Evolutionary conservation across 129 eudicot species (phyloP).

Genomic region (Rutidosis leptorrhynchoides): DNA sequence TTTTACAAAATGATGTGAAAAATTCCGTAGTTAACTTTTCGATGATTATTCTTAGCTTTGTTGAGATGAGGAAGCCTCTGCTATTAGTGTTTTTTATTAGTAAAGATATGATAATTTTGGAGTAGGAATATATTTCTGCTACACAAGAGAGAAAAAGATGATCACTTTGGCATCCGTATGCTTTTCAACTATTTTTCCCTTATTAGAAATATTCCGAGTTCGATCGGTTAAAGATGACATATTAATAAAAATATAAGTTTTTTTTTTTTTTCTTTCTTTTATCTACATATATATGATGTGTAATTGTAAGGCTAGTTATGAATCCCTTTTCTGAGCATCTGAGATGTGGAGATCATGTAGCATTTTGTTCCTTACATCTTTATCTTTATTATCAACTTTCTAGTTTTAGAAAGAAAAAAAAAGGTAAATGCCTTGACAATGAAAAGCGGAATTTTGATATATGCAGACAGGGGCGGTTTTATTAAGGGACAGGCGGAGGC

Average conservation of each 20-base stretch:
- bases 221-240: conserved; percentile 13
- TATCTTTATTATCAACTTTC: conserved; percentile 29
- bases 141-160: conserved; percentile 18
- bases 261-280: background rate
- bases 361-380: conserved; percentile 24
- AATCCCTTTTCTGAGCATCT: conserved; percentile 29
- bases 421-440: conserved; percentile 16
- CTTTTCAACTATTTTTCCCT: conserved; percentile 21
- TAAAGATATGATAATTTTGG: conserved; percentile 2
- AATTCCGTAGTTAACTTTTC: background rate
- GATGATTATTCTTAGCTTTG: conserved; percentile 15
- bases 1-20: conserved; percentile 6
- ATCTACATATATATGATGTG: conserved; percentile 4
- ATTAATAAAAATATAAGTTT: background rate
- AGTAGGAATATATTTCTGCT: conserved; percentile 18
- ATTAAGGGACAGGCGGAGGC: no score
- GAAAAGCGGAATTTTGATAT: conserved; percentile 27
- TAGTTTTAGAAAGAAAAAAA: conserved; percentile 25
- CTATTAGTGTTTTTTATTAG: background rate
- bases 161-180: conserved; percentile 25
- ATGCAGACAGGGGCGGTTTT: conserved; percentile 28
- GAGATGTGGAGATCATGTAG: conserved; percentile 33
- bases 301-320: conserved; percentile 25
- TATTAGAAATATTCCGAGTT: conserved; percentile 13
- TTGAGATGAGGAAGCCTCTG: background rate